These are phyloP conservation scores for Backusella morwellensis DNA, from an alignment of 192 early-diverging fungal species.

Conservation along the genomic window DNA sequence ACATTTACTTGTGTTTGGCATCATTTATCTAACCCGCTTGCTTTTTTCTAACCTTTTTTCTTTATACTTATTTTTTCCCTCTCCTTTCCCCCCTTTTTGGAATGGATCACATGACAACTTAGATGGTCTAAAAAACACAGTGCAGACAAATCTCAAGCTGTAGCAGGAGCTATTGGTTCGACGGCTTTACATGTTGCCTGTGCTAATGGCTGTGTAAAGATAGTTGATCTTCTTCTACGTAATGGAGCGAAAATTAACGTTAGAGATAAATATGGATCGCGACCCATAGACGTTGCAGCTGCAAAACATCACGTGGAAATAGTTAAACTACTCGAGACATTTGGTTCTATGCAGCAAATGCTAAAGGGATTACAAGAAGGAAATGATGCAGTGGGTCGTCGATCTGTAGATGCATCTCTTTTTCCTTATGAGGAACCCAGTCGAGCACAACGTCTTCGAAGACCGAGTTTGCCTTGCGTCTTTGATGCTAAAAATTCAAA, in stretches of 20 bases:
- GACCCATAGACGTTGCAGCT: conserved; percentile 43
- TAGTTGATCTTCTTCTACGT: conserved; percentile 60
- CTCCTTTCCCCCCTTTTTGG: not conserved
- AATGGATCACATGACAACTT: not conserved
- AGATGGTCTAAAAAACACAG: conserved; percentile 42
- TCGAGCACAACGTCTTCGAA: conserved; percentile 19
- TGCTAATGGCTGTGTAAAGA: conserved; percentile 65
- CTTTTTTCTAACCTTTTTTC: not conserved
- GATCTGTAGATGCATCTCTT: conserved; percentile 12
- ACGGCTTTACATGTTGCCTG: conserved; percentile 85
- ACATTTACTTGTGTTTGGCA: not conserved
- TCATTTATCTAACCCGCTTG: not conserved
- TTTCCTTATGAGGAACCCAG: conserved; percentile 4
- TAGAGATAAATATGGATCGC: conserved; percentile 59
- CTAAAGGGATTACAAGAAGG: conserved; percentile 15
- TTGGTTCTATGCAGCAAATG: conserved; percentile 35
- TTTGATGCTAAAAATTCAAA: conserved; percentile 26
- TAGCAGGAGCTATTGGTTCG: conserved; percentile 59
- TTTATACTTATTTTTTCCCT: conserved; percentile 3
- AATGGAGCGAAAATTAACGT: conserved; percentile 60
- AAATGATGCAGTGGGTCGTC: not conserved
- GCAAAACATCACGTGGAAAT: conserved; percentile 54
- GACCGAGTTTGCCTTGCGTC: conserved; percentile 34
- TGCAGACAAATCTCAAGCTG: conserved; percentile 38
- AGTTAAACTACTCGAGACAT: conserved; percentile 39